Base-by-base conservation (phyloP, 495 filamentous ascomycete genomes). In the Penicillium coprophilum region DNA sequence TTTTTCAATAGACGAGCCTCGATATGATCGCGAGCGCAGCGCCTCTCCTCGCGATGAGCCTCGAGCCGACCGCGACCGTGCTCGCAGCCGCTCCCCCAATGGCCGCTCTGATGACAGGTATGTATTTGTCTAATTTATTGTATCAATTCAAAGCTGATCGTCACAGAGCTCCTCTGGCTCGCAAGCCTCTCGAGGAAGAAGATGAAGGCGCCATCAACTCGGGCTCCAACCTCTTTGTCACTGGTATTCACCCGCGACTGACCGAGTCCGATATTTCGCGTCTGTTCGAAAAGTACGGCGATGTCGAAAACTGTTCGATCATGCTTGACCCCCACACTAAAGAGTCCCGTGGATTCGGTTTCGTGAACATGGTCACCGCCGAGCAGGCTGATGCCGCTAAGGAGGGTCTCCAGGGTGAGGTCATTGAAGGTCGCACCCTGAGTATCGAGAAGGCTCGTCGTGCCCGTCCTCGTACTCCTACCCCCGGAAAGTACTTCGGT, bases 371-470 rank as follows among this genome's bases (percentile, higher is more conserved):
- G 92, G 84, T 87, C 39, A 96, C 90, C 56, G 81, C 87, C 28
- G 93, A 97, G 56, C 87, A 92, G 71, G 94, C 94, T 49, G 92
- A 97, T 74, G 92, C 92, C 62, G 95, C 95, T 61, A 96, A 96
- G 78, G 95, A 97, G 57, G 91, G 89, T 55, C 79, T 99, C 43
- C 92, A 96, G 75, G 92, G 94, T 68, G 94, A 97, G 75, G 85
- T 90, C 57, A 91, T 96, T 59, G 93, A 97, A 67, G 95, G 95
- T 57, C 89, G 93, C 63, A 96, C 92, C 54, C 78, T 99, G 57
- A 96, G 91, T 81, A 97, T 99, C 57, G 95, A 99, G 84, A 99
- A 97, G 82, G 94, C 94, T 68, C 89, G 94, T 67, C 90, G 94
- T 73, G 87, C 88, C 69, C 87, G 90, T 58, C 95, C 95, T 53